These are phyloP conservation scores for Globisporangium perplexum DNA, from an alignment of 352 stramenopile genomes.

Conservation along the genomic window DNA sequence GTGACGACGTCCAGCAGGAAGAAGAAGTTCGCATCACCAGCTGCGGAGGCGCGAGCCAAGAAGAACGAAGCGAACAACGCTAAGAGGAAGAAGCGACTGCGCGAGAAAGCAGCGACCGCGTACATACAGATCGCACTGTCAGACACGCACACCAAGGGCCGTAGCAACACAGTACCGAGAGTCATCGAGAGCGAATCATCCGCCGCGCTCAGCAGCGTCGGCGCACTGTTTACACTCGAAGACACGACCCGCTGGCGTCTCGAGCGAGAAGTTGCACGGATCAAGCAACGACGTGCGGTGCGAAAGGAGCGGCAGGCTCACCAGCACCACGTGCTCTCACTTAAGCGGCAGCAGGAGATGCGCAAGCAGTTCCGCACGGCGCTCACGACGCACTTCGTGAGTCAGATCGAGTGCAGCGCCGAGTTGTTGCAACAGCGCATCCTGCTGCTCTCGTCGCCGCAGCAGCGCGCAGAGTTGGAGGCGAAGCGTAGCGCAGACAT, in stretches of 20 bases:
- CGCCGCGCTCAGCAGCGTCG: constrained; percentile 11
- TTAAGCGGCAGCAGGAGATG: constrained; percentile 39
- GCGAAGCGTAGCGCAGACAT: constrained; percentile 21
- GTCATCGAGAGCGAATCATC: background rate
- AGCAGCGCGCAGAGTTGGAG: constrained; percentile 38
- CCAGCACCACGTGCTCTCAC: constrained; percentile 28
- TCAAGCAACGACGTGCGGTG: constrained; percentile 27
- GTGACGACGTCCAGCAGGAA: constrained; percentile 24
- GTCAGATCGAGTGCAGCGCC: constrained; percentile 39
- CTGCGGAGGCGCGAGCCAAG: constrained; percentile 36
- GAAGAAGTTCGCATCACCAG: constrained; percentile 44
- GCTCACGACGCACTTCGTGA: constrained; percentile 38
- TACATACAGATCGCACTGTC: constrained; percentile 46
- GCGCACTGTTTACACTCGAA: constrained; percentile 42
- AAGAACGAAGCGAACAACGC: constrained; percentile 36
- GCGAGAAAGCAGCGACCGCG: constrained; percentile 16
- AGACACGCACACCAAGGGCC: background rate
- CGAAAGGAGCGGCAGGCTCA: constrained; percentile 33
- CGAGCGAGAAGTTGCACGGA: constrained; percentile 35
- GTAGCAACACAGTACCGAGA: background rate
- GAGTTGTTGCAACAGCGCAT: constrained; percentile 56
- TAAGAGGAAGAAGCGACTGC: constrained; percentile 37
- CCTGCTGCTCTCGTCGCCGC: constrained; percentile 43
- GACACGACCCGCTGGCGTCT: constrained; percentile 41
- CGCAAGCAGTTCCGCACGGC: constrained; percentile 39